These are phyloP conservation scores for Fennellomyces sp. DNA, from an alignment of 371 early-diverging fungal genomes.

Conservation along the genomic window DNA sequence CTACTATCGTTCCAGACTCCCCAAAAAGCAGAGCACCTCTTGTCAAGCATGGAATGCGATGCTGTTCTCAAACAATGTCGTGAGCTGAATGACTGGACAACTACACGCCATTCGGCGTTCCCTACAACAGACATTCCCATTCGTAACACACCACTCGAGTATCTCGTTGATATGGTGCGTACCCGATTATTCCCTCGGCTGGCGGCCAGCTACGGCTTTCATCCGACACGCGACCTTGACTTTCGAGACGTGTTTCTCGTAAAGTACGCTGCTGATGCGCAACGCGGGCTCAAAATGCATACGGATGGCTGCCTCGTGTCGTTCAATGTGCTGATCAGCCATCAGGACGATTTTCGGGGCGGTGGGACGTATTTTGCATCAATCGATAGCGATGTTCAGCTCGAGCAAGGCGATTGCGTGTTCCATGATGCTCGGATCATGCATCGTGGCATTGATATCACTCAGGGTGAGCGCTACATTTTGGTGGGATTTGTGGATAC, in stretches of 20 bases:
- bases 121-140: slow-evolving; percentile 60
- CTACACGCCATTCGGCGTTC: slow-evolving; percentile 56
- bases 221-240: slow-evolving; percentile 35
- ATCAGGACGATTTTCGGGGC: slow-evolving; percentile 56
- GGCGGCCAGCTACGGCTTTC: slow-evolving; percentile 32
- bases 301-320: slow-evolving; percentile 66
- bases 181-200: slow-evolving; percentile 26
- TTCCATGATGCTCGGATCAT: slow-evolving; percentile 53
- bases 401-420: slow-evolving; percentile 53
- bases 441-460: slow-evolving; percentile 55
- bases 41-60: slow-evolving; percentile 31
- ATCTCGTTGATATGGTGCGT: slow-evolving; percentile 22
- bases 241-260: slow-evolving; percentile 65
- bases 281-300: slow-evolving; percentile 49
- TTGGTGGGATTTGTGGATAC: slow-evolving; percentile 67
- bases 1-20: slow-evolving; percentile 20
- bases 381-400: slow-evolving; percentile 27
- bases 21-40: slow-evolving; percentile 19
- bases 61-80: slow-evolving; percentile 26
- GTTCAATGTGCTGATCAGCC: slow-evolving; percentile 57
- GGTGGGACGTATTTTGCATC: slow-evolving; percentile 59
- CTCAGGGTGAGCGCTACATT: slow-evolving; percentile 45
- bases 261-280: slow-evolving; percentile 47
- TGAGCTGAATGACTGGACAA: slow-evolving; percentile 35
- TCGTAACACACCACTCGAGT: not conserved